Evolutionary conservation across 1,139 yeast species (phyloP).

Genomic region (Debaryomycetaceae sp.): DNA sequence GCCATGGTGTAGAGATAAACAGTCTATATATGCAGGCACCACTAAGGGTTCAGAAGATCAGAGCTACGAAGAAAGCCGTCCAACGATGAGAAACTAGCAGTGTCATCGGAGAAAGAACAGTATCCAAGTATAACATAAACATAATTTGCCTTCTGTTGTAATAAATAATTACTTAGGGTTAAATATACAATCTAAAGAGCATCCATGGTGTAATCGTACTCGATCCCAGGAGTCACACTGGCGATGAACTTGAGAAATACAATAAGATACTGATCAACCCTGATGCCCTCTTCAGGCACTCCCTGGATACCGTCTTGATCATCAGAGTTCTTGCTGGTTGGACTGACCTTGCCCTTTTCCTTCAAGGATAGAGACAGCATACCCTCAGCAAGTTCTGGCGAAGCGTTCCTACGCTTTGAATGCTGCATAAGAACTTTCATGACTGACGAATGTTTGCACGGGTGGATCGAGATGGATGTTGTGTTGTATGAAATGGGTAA

Average conservation of each 20-base stretch:
- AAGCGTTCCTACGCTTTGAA: conserved; percentile 24
- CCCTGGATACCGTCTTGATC: conserved; percentile 24
- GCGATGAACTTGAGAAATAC: conserved; percentile 91
- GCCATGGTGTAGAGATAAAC: too few relatives aligned
- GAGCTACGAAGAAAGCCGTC: too few relatives aligned
- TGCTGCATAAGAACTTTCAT: conserved; percentile 83
- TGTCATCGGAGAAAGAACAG: too few relatives aligned
- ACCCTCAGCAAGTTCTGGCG: conserved; percentile 22
- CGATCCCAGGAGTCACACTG: conserved; percentile 96
- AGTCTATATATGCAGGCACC: too few relatives aligned
- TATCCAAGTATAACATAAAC: too few relatives aligned
- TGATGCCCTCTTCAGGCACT: conserved; percentile 29
- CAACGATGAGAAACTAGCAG: too few relatives aligned
- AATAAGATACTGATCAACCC: conserved; percentile 88
- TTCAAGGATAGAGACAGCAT: conserved; percentile 15
- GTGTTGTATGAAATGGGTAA: conserved; percentile 81
- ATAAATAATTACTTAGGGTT: background rate
- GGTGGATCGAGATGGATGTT: conserved; percentile 89
- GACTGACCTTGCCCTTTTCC: conserved; percentile 21
- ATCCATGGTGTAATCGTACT: conserved; percentile 95
- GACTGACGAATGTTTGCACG: conserved; percentile 92
- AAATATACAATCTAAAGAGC: conserved; percentile 26
- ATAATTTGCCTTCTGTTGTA: background rate
- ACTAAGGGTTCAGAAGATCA: too few relatives aligned
- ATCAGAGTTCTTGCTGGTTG: conserved; percentile 11